Percentiles rank a stretch among this genome's conserved stretches.
Conservation (phyloP, 2,329 filamentous ascomycete genomes). For the Hymenoscyphus albidus region DNA sequence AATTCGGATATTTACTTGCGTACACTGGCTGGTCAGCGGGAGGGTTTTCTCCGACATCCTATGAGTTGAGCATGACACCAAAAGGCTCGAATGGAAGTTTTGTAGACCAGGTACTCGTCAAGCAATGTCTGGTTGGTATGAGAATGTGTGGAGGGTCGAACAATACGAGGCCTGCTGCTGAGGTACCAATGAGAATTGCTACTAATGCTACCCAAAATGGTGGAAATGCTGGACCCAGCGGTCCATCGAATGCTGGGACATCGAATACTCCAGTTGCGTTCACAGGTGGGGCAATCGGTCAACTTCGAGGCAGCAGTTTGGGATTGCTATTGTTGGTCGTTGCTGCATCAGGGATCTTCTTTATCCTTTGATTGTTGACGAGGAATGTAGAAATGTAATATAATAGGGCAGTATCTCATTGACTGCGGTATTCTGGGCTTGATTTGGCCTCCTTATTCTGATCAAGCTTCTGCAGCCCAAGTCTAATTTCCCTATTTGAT, state of each 20-base stretch:
- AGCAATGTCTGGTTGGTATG: conserved; percentile 22
- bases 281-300: not conserved
- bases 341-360: not conserved
- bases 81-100: conserved; percentile 20
- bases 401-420: no score
- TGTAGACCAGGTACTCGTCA: conserved; percentile 22
- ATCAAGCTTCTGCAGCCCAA: no score
- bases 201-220: not conserved
- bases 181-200: not conserved
- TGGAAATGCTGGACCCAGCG: no score
- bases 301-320: not conserved
- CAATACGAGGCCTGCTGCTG: not conserved
- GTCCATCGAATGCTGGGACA: no score
- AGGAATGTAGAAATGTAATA: not conserved
- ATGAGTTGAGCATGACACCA: conserved; percentile 13
- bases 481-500: not conserved
- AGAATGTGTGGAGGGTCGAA: conserved; percentile 10
- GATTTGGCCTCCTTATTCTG: no score
- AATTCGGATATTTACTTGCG: conserved; percentile 38
- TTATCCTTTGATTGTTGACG: not conserved
- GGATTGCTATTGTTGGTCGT: not conserved
- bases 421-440: no score
- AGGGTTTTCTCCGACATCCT: conserved; percentile 8
- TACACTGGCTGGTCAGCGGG: conserved; percentile 40
- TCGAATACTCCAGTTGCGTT: not conserved